A percentile compares a stretch with the other conserved stretches of the same genome.
These are phyloP conservation scores for Colletotrichum kahawae DNA, from an alignment of 2,329 filamentous ascomycete species.

Conservation along the genomic window DNA sequence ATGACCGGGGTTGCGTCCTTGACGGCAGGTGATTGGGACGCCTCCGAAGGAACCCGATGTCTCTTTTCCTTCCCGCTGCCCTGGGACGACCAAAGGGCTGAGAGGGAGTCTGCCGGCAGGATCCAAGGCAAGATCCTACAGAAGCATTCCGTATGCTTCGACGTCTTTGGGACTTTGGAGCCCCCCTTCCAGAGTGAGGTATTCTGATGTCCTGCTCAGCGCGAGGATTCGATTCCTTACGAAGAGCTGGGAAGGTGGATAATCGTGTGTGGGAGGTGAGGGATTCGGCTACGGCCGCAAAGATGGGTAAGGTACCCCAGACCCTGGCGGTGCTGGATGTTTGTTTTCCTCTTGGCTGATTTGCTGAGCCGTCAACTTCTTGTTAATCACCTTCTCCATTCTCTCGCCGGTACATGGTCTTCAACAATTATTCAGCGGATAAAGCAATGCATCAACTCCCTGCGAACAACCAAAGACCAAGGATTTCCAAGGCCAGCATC, in stretches of 20 bases:
- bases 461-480: background rate
- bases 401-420: background rate
- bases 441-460: background rate
- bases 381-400: background rate
- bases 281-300: conserved; percentile 1
- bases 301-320: conserved; percentile 2
- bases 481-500: background rate
- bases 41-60: background rate
- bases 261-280: background rate
- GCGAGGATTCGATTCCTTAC: background rate
- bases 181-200: background rate
- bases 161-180: background rate
- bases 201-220: background rate
- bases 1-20: background rate
- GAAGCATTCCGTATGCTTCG: background rate
- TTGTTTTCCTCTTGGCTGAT: background rate
- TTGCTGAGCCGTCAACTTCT: background rate
- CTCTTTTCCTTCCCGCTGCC: background rate
- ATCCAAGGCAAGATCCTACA: background rate
- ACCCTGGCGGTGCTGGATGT: background rate
- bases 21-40: background rate
- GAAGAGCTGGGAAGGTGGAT: background rate
- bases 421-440: background rate
- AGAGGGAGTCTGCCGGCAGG: background rate
- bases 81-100: background rate